Evolutionary conservation across 805 yeast genomes (phyloP).

Genomic region (Candida pseudofarinosa): DNA sequence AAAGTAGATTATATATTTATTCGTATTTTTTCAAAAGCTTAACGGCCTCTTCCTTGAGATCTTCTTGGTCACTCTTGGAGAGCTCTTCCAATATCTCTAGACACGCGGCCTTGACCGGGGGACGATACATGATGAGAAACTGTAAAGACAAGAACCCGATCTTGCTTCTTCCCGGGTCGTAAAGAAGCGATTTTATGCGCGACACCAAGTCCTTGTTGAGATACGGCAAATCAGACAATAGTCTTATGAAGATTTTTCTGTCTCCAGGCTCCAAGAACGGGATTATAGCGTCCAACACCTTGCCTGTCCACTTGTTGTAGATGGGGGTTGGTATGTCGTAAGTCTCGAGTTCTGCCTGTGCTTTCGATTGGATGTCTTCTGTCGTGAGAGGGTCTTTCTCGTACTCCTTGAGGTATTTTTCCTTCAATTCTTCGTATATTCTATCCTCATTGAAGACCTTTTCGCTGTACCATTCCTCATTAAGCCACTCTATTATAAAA

Average conservation of each 20-base stretch:
- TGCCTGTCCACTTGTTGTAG: conserved; percentile 68
- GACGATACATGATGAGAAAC: conserved; percentile 82
- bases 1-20: not conserved
- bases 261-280: conserved; percentile 83
- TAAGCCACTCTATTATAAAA: conserved; percentile 83
- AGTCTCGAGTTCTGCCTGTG: conserved; percentile 14
- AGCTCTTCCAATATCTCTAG: conserved; percentile 46
- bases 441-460: conserved; percentile 35
- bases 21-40: conserved; percentile 46
- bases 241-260: conserved; percentile 72
- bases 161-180: conserved; percentile 78
- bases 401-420: conserved; percentile 11
- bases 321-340: conserved; percentile 35
- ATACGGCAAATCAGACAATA: conserved; percentile 83
- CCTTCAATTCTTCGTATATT: conserved; percentile 13
- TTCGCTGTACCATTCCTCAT: conserved; percentile 88
- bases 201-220: conserved; percentile 58
- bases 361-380: conserved; percentile 15
- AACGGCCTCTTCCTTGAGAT: conserved; percentile 43
- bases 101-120: conserved; percentile 67
- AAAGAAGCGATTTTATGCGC: conserved; percentile 67
- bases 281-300: conserved; percentile 70
- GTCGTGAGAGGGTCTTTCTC: conserved; percentile 13
- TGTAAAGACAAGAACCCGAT: conserved; percentile 82
- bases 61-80: conserved; percentile 43